These are phyloP conservation scores for Herpetospermum pedunculosum DNA, from an alignment of 306 rosid genomes.

Conservation along the genomic window DNA sequence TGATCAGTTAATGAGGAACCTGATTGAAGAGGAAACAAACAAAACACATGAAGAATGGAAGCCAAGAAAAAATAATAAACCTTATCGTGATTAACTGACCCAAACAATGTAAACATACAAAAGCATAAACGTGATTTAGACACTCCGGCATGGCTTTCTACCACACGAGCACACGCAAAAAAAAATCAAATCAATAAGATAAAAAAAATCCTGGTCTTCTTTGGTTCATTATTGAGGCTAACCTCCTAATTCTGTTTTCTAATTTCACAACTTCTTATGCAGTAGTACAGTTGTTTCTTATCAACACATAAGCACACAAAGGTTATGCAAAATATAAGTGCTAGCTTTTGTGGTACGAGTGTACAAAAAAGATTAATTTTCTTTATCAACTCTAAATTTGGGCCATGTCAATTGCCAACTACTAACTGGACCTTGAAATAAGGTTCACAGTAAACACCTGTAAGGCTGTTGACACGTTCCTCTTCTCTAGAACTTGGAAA, in stretches of 20 bases:
- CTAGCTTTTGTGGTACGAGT: background rate
- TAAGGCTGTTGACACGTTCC: conserved; percentile 34
- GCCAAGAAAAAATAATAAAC: background rate
- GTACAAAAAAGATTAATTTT: background rate
- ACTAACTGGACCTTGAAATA: conserved; percentile 8
- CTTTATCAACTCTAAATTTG: background rate
- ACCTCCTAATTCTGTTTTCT: background rate
- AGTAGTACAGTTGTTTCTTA: background rate
- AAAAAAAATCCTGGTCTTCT: too few relatives aligned
- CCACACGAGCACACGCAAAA: background rate
- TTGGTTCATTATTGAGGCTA: background rate
- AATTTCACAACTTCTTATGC: background rate
- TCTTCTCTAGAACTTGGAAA: conserved; percentile 15
- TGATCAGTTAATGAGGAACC: conserved; percentile 62
- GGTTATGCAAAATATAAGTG: background rate
- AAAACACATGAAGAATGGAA: background rate
- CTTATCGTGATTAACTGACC: background rate
- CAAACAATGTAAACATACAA: background rate
- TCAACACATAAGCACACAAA: background rate
- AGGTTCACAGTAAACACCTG: conserved; percentile 41
- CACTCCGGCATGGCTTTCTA: background rate
- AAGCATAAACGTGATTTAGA: background rate
- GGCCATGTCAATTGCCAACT: background rate
- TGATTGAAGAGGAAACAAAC: conserved; percentile 7
- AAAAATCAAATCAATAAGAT: background rate